Evolutionary conservation across 371 early-diverging fungal species (phyloP), one percentile per base, ranked within the genome.

Genomic region (Paraphysoderma sedebokerense): DNA sequence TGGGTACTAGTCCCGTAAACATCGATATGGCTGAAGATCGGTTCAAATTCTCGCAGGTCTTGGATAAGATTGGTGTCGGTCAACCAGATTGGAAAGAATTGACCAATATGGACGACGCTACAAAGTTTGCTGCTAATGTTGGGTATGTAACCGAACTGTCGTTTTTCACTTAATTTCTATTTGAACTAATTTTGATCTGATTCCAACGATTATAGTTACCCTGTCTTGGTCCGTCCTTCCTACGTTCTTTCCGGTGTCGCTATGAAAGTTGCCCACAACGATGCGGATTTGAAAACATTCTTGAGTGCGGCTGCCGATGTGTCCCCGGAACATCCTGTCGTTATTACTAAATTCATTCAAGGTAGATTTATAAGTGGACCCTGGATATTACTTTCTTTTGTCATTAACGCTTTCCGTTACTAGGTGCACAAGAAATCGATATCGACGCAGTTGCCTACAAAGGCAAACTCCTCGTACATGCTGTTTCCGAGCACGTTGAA

Each of bases 241-340:
- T 93, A 93, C 54, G 92, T 93, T 30, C 70, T 93, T 26, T 88
- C 89, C 8, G 93, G 93, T 41, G 93, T 92, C 6, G 93, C 93
- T 42, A 93, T 93, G 93, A 89, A 89, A 50, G 88, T 89, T 8
- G 91, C 80, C 15, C 72, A 83, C 61, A 74, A 81, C 12, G 68
- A 68, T 12, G 72, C 72, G 20, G 77, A 76, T 31, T 74, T 92
- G 39, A 61, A 66, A 45, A 57, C 62, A 33, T 77, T 82, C 68
- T 72, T 92, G 49, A 66, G 68, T 30, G 73, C 80, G 54, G 93
- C 93, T 5, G 72, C 86, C 4, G 72, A 75, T 32, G 87, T 93
- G 1, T 90, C 90, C 19, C 87, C 82, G 41, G 78, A 84, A 44
- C 82, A 87, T 56, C 92, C 92, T 1, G 89, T 92, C 24, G 93